Evolutionary conservation across 768 basidiomycete genomes (phyloP).

Genomic region (Mycena rosella): DNA sequence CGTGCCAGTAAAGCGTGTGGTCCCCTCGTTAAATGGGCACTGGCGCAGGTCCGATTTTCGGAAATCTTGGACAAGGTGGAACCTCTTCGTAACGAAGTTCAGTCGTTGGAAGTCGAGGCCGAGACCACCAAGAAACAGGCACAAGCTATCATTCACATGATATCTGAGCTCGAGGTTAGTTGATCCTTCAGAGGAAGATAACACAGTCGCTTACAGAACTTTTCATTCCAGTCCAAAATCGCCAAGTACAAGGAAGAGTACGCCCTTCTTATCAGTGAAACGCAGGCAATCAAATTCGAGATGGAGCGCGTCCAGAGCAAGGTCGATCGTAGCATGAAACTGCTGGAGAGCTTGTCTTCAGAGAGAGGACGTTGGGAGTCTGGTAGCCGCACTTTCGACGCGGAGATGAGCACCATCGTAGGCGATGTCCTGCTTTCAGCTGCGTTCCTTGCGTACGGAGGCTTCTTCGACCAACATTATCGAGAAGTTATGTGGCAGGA

Average conservation of each 20-base stretch:
- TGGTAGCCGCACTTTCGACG: slow-evolving; percentile 95
- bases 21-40: slow-evolving; percentile 97
- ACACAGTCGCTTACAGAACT: too few relatives aligned
- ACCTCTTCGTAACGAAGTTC: slow-evolving; percentile 95
- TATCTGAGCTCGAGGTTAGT: slow-evolving; percentile 94
- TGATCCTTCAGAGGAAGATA: too few relatives aligned
- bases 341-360: slow-evolving; percentile 94
- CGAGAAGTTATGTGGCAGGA: slow-evolving; percentile 97
- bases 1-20: slow-evolving; percentile 97
- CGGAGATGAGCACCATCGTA: slow-evolving; percentile 98
- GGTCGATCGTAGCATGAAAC: slow-evolving; percentile 96
- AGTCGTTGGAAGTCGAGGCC: slow-evolving; percentile 91
- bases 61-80: slow-evolving; percentile 98
- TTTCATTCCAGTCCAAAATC: slow-evolving; percentile 91
- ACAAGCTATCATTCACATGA: slow-evolving; percentile 89
- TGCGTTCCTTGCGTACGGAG: slow-evolving; percentile 96
- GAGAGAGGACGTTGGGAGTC: slow-evolving; percentile 95
- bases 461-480: slow-evolving; percentile 99
- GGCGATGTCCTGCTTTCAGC: slow-evolving; percentile 97
- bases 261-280: slow-evolving; percentile 95
- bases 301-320: slow-evolving; percentile 99
- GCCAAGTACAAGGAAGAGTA: slow-evolving; percentile 97
- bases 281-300: slow-evolving; percentile 95
- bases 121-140: slow-evolving; percentile 97
- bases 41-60: slow-evolving; percentile 97